These are phyloP conservation scores for Amphirosellinia nigrospora DNA, from an alignment of 495 filamentous ascomycete genomes.

Conservation along the genomic window DNA sequence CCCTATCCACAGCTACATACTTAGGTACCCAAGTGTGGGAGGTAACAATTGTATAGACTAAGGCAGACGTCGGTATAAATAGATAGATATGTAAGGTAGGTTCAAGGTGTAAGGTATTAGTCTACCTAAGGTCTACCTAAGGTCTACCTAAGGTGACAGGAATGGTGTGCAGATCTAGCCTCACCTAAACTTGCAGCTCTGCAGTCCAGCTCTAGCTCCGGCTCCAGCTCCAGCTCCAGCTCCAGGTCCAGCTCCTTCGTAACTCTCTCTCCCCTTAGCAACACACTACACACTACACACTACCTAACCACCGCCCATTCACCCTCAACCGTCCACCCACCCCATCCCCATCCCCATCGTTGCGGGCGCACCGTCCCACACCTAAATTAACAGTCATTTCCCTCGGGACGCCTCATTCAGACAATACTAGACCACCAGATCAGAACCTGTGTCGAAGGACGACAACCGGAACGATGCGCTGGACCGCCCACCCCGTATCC, in stretches of 20 bases:
- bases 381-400: not conserved
- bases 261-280: not conserved
- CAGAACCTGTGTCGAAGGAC: constrained; percentile 2
- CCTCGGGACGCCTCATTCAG: not conserved
- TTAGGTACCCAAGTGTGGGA: no score
- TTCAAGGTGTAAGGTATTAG: no score
- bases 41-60: not conserved
- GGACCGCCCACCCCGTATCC: constrained; percentile 8
- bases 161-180: constrained; percentile 16
- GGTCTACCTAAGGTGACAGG: no score
- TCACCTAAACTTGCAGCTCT: constrained; percentile 5
- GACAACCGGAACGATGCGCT: constrained; percentile 25
- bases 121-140: no score
- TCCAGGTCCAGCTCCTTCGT: not conserved
- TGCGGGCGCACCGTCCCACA: not conserved
- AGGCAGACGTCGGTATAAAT: not conserved
- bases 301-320: no score
- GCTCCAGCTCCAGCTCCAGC: no score
- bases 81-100: not conserved
- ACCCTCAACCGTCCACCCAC: not conserved
- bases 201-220: not conserved
- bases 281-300: not conserved
- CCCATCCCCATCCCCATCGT: not conserved
- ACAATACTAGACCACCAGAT: not conserved
- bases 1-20: no score